A percentile compares a stretch with the other conserved stretches of the same genome.
Conservation (phyloP, 352 stramenopile species). For the Globisporangium paroecandrum region DNA sequence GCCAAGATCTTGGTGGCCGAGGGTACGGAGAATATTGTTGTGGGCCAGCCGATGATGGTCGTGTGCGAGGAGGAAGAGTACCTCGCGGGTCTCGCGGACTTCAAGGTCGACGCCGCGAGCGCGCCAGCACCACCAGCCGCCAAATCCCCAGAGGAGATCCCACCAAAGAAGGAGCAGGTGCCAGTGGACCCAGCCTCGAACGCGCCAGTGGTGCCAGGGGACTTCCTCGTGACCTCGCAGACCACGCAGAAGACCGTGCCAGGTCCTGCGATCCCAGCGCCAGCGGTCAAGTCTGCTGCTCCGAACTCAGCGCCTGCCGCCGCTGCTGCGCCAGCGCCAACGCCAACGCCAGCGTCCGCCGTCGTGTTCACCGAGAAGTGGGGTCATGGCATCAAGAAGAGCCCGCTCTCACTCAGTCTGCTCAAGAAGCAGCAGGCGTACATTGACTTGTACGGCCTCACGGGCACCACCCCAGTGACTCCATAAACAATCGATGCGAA, state of each 20-base stretch:
- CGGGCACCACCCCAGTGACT: slow-evolving; percentile 62
- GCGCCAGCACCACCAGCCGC: slow-evolving; percentile 26
- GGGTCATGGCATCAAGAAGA: slow-evolving; percentile 78
- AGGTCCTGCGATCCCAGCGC: slow-evolving; percentile 36
- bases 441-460: slow-evolving; percentile 77
- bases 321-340: slow-evolving; percentile 23
- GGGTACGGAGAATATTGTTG: slow-evolving; percentile 86
- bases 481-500: slow-evolving; percentile 17
- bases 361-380: slow-evolving; percentile 65
- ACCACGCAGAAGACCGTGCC: slow-evolving; percentile 48
- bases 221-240: slow-evolving; percentile 70
- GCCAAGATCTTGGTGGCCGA: slow-evolving; percentile 95
- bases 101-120: slow-evolving; percentile 51
- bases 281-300: slow-evolving; percentile 12
- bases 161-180: slow-evolving; percentile 69
- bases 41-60: slow-evolving; percentile 95
- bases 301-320: slow-evolving; percentile 15
- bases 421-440: slow-evolving; percentile 85
- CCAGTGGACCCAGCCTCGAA: slow-evolving; percentile 39
- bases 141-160: slow-evolving; percentile 58
- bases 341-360: slow-evolving; percentile 16
- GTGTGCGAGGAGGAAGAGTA: slow-evolving; percentile 89
- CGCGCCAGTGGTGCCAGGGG: slow-evolving; percentile 45
- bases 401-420: slow-evolving; percentile 74
- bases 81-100: slow-evolving; percentile 68